These are phyloP conservation scores for Cladophialophora chaetospira DNA, from an alignment of 2,329 filamentous ascomycete species.

Conservation along the genomic window DNA sequence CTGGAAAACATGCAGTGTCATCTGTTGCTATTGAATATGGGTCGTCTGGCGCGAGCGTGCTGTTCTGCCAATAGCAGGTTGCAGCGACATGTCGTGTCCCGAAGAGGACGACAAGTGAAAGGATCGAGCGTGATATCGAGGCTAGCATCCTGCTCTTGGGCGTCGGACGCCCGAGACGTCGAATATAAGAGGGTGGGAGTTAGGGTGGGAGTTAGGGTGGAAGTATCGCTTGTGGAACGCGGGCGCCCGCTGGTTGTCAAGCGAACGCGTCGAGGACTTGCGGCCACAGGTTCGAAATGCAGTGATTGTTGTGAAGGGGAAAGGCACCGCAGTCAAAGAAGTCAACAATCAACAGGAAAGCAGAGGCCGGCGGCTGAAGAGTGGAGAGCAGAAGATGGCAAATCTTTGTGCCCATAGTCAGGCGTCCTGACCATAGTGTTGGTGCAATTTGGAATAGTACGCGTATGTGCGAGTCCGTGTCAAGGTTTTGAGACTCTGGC, in stretches of 20 bases:
- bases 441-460: background rate
- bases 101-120: background rate
- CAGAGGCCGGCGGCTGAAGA: background rate
- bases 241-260: too few relatives aligned
- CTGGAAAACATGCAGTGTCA: slow-evolving; percentile 18
- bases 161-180: too few relatives aligned
- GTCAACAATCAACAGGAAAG: too few relatives aligned
- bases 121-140: background rate
- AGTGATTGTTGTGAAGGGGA: background rate
- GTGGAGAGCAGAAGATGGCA: background rate
- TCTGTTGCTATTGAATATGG: slow-evolving; percentile 18
- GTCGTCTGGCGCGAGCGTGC: slow-evolving; percentile 14
- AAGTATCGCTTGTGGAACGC: too few relatives aligned
- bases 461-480: too few relatives aligned
- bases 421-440: too few relatives aligned
- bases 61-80: slow-evolving; percentile 22
- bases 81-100: slow-evolving; percentile 5
- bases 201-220: too few relatives aligned
- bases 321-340: background rate
- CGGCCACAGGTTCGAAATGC: background rate
- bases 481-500: background rate
- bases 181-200: too few relatives aligned
- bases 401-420: background rate
- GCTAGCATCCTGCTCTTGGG: background rate
- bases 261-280: background rate